Base-by-base conservation (phyloP, 257 asterid genomes). In the Nemophila menziesii region DNA sequence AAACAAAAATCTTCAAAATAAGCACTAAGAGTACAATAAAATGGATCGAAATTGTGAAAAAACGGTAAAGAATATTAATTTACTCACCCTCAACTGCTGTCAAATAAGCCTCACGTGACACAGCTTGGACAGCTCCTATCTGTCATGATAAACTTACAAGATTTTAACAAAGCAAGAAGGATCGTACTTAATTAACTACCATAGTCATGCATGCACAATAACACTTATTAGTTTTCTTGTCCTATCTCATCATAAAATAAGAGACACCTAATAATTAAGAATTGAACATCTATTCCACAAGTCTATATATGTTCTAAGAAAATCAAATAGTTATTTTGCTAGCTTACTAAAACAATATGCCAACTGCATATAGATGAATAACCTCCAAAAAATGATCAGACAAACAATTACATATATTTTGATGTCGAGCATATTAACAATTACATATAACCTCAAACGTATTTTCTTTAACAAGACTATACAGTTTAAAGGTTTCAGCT, bases 41-140 rank as follows among this genome's bases (percentile, higher is more conserved):
- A 2, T 8, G 3, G n/a, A 22, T 4, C n/a, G 11, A 27, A 55
- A 42, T n/a, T n/a, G n/a, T 16, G 11, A 16, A 43, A 10, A 33
- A 3, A 8, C 11, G 4, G 5, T 9, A 10, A 14, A 22, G 5
- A 22, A 12, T 10, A 16, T 13, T 20, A 14, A 22, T 11, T 9
- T 12, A 29, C 76, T 34, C 69, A 83, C 95, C 64, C 52, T 87
- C 97, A 44, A 62, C 63, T 15, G 92, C 93, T 0, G 82, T 61
- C 13, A 80, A 72, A 62, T 75, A 80, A 23, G 92, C 89, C 39
- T 80, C 92, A 0, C 97, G 86, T 1, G 95, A 58, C 10, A 75
- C 93, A 11, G 97, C 95, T 58, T 87, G 95, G 56, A 70, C 58
- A 2, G 93, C 95, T 47, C 93, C 95, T 26, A 87, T 71, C 97